Percentiles rank a stretch among this genome's conserved stretches.
These are phyloP conservation scores for Boletus sp. DNA, from an alignment of 768 basidiomycete genomes.

Conservation along the genomic window DNA sequence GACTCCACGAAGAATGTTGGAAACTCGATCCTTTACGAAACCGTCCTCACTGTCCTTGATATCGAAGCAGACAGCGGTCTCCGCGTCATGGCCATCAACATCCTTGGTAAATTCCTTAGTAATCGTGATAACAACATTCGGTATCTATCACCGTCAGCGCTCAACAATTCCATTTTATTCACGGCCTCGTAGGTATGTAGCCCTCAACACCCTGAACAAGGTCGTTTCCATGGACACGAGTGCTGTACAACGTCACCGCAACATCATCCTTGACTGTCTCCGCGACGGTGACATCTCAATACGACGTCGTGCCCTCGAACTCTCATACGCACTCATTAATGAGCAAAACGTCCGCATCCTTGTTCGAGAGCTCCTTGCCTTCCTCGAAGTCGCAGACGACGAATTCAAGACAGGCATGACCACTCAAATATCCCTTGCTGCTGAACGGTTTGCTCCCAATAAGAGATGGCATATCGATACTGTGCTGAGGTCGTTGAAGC, in stretches of 20 bases:
- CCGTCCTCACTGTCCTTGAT: constrained; percentile 91
- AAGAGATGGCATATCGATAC: constrained; percentile 99
- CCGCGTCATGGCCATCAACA: constrained; percentile 99
- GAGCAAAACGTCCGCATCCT: constrained; percentile 91
- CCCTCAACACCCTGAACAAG: constrained; percentile 96
- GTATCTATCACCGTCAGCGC: constrained; percentile 41
- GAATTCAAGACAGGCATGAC: constrained; percentile 99
- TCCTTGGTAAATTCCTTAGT: constrained; percentile 94
- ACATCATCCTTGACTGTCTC: constrained; percentile 97
- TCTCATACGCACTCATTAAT: constrained; percentile 96
- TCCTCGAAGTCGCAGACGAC: constrained; percentile 97
- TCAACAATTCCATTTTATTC: constrained; percentile 1
- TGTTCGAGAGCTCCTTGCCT: constrained; percentile 88
- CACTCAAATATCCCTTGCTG: constrained; percentile 93
- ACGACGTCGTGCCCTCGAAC: constrained; percentile 90
- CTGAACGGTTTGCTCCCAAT: constrained; percentile 95
- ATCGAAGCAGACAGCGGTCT: constrained; percentile 96
- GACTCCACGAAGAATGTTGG: constrained; percentile 98
- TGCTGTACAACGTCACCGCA: constrained; percentile 96
- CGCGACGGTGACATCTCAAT: constrained; percentile 99
- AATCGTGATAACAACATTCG: constrained; percentile 99
- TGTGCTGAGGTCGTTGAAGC: constrained; percentile 83
- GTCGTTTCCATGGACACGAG: constrained; percentile 97
- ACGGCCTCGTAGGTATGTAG: constrained; percentile 72
- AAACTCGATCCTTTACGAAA: constrained; percentile 96